phyloP scores from a whole-genome alignment of 2,329 filamentous ascomycete species.

The Cytospora piceicola region DNA sequence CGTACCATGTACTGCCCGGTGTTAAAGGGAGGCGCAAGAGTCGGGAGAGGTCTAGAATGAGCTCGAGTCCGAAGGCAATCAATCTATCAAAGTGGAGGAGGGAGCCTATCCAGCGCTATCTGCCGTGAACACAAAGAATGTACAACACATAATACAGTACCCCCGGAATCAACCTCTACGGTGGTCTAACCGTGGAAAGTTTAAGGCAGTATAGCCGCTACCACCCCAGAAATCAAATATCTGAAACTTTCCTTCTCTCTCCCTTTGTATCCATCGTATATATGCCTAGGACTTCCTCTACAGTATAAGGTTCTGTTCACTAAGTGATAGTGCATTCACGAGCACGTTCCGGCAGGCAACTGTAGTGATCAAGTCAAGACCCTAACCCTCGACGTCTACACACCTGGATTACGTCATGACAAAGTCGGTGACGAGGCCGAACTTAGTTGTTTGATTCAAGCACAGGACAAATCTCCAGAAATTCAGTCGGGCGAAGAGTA shows the following conservation, averaged over 20 bases:
- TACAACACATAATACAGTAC: neutral
- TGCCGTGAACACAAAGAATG: neutral
- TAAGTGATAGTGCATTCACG: neutral
- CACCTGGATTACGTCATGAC: neutral
- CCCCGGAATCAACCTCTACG: neutral
- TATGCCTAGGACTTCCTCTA: neutral
- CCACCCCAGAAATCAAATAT: neutral
- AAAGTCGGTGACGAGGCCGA: neutral
- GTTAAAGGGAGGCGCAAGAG: neutral
- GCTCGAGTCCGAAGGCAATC: neutral
- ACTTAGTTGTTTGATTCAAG: neutral
- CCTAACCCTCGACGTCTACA: neutral
- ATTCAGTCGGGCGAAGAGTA: neutral
- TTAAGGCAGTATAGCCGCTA: neutral
- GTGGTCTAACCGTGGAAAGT: neutral
- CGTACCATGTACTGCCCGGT: neutral
- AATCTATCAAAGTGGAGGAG: neutral
- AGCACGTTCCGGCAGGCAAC: neutral
- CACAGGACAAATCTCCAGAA: neutral
- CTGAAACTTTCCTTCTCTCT: neutral
- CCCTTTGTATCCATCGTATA: neutral
- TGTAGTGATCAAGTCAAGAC: neutral
- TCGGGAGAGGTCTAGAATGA: slow-evolving; percentile 5
- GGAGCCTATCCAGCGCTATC: neutral
- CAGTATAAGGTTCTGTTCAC: neutral